Percentiles rank a stretch among this genome's conserved stretches.
Conservation (phyloP, 306 rosid genomes). For the Urtica urens region DNA sequence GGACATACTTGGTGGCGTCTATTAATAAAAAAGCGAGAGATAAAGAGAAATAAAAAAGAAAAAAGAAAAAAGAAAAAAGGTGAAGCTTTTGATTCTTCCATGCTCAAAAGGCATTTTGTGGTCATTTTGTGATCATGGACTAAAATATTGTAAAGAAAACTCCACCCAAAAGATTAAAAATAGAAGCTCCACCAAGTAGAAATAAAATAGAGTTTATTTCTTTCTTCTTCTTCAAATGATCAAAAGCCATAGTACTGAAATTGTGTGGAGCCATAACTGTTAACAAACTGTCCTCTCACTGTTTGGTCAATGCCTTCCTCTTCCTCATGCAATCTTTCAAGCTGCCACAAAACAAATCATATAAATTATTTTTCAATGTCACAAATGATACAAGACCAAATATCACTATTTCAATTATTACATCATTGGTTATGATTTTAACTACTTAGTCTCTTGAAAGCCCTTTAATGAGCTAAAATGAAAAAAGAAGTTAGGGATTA, state of each 20-base stretch:
- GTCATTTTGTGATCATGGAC: slow-evolving; percentile 17
- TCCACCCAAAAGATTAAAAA: background rate
- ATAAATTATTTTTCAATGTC: too few species aligned
- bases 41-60: background rate
- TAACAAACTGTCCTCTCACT: slow-evolving; percentile 30
- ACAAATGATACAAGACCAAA: too few species aligned
- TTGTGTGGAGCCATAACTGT: slow-evolving; percentile 28
- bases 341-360: slow-evolving; percentile 20
- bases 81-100: slow-evolving; percentile 10
- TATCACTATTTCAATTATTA: too few species aligned
- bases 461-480: too few species aligned
- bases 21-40: slow-evolving; percentile 13
- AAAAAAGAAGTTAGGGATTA: too few species aligned
- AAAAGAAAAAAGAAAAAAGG: background rate
- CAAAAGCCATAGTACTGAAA: slow-evolving; percentile 44
- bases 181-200: slow-evolving; percentile 8
- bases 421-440: too few species aligned
- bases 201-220: background rate
- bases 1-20: slow-evolving; percentile 5
- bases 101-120: slow-evolving; percentile 13
- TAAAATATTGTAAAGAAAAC: slow-evolving; percentile 9
- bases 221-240: slow-evolving; percentile 7
- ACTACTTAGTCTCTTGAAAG: too few species aligned
- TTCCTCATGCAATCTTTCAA: slow-evolving; percentile 44
- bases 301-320: slow-evolving; percentile 28